Conservation (phyloP, 805 yeast genomes). For the Nakazawaea wickerhamii region DNA sequence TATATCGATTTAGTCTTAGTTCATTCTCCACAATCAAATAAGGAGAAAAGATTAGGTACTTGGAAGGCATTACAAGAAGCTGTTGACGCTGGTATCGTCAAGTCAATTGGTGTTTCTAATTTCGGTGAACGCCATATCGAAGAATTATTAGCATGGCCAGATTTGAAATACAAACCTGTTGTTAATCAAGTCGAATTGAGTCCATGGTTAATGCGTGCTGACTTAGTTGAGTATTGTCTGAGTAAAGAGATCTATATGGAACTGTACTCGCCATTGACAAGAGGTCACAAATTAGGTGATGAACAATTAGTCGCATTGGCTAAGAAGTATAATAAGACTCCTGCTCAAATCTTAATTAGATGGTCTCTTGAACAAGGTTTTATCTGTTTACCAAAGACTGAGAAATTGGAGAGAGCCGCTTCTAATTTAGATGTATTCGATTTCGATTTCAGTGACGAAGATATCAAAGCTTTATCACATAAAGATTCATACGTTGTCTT, state of each 20-base stretch:
- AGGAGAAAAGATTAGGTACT: slow-evolving; percentile 38
- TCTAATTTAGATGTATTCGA: slow-evolving; percentile 32
- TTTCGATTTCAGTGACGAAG: slow-evolving; percentile 29
- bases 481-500: slow-evolving; percentile 18
- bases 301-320: slow-evolving; percentile 31
- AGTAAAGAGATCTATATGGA: slow-evolving; percentile 44
- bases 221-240: slow-evolving; percentile 38
- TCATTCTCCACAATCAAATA: slow-evolving; percentile 47
- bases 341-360: slow-evolving; percentile 42
- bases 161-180: slow-evolving; percentile 37
- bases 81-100: slow-evolving; percentile 43
- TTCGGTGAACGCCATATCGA: slow-evolving; percentile 53
- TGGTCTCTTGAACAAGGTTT: slow-evolving; percentile 47
- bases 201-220: slow-evolving; percentile 43
- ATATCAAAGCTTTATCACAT: slow-evolving; percentile 29
- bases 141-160: slow-evolving; percentile 44
- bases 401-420: slow-evolving; percentile 28
- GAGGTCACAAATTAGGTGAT: slow-evolving; percentile 42
- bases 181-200: slow-evolving; percentile 47
- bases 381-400: slow-evolving; percentile 29
- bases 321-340: slow-evolving; percentile 32
- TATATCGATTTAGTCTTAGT: slow-evolving; percentile 52
- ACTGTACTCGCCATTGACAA: slow-evolving; percentile 64
- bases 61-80: slow-evolving; percentile 55
- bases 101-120: slow-evolving; percentile 59